Percentiles rank a stretch among this genome's conserved stretches.
phyloP scores from a whole-genome alignment of 2,329 filamentous ascomycete species.

The Nannizziopsis barbatae region DNA sequence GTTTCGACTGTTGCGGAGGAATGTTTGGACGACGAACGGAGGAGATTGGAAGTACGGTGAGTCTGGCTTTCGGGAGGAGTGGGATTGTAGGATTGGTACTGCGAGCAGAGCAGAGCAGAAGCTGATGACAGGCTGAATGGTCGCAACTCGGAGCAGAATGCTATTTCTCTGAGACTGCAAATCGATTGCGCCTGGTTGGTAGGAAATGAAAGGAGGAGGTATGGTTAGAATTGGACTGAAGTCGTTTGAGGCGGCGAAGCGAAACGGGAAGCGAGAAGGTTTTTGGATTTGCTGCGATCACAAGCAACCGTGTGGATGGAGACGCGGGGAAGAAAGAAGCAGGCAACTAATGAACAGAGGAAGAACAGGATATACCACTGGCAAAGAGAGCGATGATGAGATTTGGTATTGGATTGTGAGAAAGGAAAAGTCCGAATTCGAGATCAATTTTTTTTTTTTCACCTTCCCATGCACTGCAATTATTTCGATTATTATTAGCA shows the following conservation, averaged over 20 bases:
- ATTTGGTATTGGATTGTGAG: neutral
- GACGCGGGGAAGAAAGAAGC: neutral
- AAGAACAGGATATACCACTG: no score
- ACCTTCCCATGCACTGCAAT: neutral
- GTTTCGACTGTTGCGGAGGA: no score
- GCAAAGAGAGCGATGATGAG: slow-evolving; percentile 1
- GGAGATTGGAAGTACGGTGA: neutral
- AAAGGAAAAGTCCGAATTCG: slow-evolving; percentile 1
- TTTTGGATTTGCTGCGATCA: no score
- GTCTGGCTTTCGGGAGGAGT: slow-evolving; percentile 2
- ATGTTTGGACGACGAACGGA: neutral
- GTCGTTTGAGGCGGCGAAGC: no score
- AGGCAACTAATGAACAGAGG: neutral
- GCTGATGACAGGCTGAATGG: neutral
- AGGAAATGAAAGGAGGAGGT: no score
- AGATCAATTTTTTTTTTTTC: neutral
- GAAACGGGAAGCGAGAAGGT: no score
- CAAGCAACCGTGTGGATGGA: no score
- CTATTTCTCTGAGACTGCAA: no score
- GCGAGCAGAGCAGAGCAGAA: neutral
- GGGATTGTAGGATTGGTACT: neutral
- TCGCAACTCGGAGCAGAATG: neutral
- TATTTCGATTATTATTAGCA: no score
- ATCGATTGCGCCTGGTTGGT: no score
- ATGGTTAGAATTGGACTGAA: no score